A percentile compares a stretch with the other conserved stretches of the same genome.
Evolutionary conservation across 2,329 filamentous ascomycete genomes (phyloP).

Genomic region (Fusarium lateritium): DNA sequence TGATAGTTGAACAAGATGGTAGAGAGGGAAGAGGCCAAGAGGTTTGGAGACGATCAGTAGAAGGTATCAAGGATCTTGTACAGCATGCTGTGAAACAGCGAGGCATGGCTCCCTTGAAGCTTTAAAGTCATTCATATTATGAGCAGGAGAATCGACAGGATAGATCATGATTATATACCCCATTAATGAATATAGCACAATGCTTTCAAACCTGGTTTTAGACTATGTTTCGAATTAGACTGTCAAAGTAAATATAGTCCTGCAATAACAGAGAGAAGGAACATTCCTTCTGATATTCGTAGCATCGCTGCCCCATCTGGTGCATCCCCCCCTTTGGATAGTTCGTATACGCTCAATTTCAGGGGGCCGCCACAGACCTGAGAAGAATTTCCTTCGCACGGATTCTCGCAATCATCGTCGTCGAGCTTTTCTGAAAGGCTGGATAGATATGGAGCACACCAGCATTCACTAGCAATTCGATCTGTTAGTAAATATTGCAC

Average conservation of each 20-base stretch:
- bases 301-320: conserved; percentile 9
- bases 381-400: conserved; percentile 67
- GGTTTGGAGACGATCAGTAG: conserved; percentile 64
- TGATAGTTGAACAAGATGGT: conserved; percentile 67
- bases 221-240: background rate
- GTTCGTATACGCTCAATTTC: conserved; percentile 62
- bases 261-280: conserved; percentile 9
- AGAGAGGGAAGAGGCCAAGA: conserved; percentile 55
- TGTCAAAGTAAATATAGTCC: conserved; percentile 18
- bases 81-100: conserved; percentile 69
- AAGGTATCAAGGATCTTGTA: conserved; percentile 63
- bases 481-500: background rate
- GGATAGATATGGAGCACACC: conserved; percentile 68
- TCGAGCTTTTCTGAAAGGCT: conserved; percentile 61
- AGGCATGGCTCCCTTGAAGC: conserved; percentile 69
- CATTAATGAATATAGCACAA: background rate
- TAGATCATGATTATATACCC: conserved; percentile 31
- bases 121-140: conserved; percentile 51
- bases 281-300: conserved; percentile 2
- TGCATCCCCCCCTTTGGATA: conserved; percentile 34
- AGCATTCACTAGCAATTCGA: conserved; percentile 66
- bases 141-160: conserved; percentile 3
- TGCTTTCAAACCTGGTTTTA: no score
- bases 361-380: conserved; percentile 69
- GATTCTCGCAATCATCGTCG: conserved; percentile 64